These are phyloP conservation scores for Metarhizium album DNA, from an alignment of 2,329 filamentous ascomycete genomes.

Conservation along the genomic window DNA sequence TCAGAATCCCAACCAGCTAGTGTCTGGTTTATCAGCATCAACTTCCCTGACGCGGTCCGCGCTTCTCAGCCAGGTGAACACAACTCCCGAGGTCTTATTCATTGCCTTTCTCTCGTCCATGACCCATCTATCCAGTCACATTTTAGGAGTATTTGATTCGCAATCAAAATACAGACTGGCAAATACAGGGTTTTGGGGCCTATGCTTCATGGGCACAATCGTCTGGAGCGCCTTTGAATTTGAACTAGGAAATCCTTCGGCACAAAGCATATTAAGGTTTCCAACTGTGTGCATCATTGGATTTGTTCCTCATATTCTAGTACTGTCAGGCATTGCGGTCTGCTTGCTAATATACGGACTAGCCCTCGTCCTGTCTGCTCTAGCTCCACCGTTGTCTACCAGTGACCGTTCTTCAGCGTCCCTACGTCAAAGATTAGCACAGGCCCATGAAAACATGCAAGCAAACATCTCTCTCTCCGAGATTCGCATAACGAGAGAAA, in stretches of 20 bases:
- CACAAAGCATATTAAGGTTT: conserved; percentile 66
- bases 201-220: conserved; percentile 82
- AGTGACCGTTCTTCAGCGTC: conserved; percentile 21
- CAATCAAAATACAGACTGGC: conserved; percentile 72
- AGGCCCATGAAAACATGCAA: conserved; percentile 82
- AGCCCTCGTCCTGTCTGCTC: conserved; percentile 64
- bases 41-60: conserved; percentile 49
- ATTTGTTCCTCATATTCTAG: conserved; percentile 87
- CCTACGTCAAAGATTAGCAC: conserved; percentile 49
- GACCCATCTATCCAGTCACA: conserved; percentile 77
- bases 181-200: conserved; percentile 81
- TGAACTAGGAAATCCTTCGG: conserved; percentile 46
- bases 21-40: conserved; percentile 15
- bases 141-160: conserved; percentile 68
- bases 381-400: conserved; percentile 17
- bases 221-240: conserved; percentile 61
- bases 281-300: conserved; percentile 92
- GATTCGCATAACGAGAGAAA: conserved; percentile 70
- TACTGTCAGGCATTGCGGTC: conserved; percentile 64
- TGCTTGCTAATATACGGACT: conserved; percentile 69
- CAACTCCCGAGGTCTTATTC: conserved; percentile 77
- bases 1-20: conserved; percentile 21
- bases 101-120: conserved; percentile 81
- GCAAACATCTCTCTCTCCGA: conserved; percentile 78
- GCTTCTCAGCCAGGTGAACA: conserved; percentile 73